Percentiles rank a stretch among this genome's conserved stretches.
Conservation (phyloP, 805 yeast genomes). For the Lachancea sp. region DNA sequence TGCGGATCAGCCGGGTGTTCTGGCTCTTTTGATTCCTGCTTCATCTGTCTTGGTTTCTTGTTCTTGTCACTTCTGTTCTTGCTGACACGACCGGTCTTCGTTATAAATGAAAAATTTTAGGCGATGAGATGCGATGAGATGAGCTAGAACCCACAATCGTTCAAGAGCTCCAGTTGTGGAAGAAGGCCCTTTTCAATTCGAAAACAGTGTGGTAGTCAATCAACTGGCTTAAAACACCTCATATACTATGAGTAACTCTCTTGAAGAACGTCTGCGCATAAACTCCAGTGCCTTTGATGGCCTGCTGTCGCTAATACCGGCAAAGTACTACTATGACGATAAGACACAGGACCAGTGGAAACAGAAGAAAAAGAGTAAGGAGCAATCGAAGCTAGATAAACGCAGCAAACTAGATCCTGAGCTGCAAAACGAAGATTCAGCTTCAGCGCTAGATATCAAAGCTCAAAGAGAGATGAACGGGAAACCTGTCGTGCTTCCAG, state of each 20-base stretch:
- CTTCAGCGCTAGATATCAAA: slow-evolving; percentile 55
- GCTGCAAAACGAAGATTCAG: slow-evolving; percentile 40
- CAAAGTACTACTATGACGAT: slow-evolving; percentile 88
- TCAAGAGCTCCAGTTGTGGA: neutral
- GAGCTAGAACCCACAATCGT: neutral
- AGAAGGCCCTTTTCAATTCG: too few species aligned
- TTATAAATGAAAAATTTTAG: slow-evolving; percentile 8
- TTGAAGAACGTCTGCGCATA: slow-evolving; percentile 70
- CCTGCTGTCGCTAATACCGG: slow-evolving; percentile 82
- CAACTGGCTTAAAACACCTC: too few species aligned
- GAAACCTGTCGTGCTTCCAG: slow-evolving; percentile 36
- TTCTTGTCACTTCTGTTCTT: slow-evolving; percentile 1
- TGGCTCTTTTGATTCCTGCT: too few species aligned
- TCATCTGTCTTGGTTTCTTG: too few species aligned
- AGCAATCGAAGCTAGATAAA: slow-evolving; percentile 54
- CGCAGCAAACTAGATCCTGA: slow-evolving; percentile 72
- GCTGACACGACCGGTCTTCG: slow-evolving; percentile 1
- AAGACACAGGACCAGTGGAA: slow-evolving; percentile 89
- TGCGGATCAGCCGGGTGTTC: too few species aligned
- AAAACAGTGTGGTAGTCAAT: too few species aligned
- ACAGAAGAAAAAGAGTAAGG: slow-evolving; percentile 67
- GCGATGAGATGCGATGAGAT: slow-evolving; percentile 10
- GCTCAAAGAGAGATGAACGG: slow-evolving; percentile 50
- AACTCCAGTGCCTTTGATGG: slow-evolving; percentile 85
- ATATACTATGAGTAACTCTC: slow-evolving; percentile 56